Percentiles rank a stretch among this genome's conserved stretches.
These are phyloP conservation scores for Aspergillus diversus DNA, from an alignment of 495 filamentous ascomycete species.

Conservation along the genomic window DNA sequence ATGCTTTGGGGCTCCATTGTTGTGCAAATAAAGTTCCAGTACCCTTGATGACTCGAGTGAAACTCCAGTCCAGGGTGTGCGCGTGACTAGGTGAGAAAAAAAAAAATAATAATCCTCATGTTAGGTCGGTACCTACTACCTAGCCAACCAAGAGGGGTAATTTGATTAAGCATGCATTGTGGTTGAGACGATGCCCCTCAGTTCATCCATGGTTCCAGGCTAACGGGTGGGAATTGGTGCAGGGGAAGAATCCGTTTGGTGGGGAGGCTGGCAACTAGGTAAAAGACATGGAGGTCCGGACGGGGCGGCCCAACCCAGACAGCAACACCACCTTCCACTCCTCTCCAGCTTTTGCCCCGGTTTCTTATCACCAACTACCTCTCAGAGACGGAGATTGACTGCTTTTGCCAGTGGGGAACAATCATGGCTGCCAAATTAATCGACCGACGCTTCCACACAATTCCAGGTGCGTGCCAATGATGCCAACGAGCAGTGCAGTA, in stretches of 20 bases:
- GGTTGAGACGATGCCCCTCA: neutral
- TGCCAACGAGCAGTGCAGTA: neutral
- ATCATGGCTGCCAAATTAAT: conserved; percentile 50
- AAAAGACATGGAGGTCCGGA: neutral
- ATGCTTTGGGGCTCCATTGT: conserved; percentile 20
- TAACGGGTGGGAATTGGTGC: conserved; percentile 9
- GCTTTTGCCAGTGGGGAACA: neutral
- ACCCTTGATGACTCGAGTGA: no score
- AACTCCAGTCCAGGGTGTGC: no score
- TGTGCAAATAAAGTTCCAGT: neutral
- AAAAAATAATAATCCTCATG: neutral
- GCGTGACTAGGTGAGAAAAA: neutral
- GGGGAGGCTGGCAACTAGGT: conserved; percentile 11
- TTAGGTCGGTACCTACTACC: no score
- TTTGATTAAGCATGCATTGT: neutral
- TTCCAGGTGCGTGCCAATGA: conserved; percentile 39
- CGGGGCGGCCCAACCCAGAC: neutral
- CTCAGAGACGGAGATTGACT: neutral
- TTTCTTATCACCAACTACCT: neutral
- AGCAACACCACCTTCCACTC: neutral
- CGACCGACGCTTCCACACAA: conserved; percentile 46
- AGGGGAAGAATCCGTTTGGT: conserved; percentile 5
- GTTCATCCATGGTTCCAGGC: conserved; percentile 2
- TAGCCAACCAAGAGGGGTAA: neutral
- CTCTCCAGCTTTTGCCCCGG: neutral